These are phyloP conservation scores for Yamadazyma triangularis DNA, from an alignment of 1,139 yeast species.

Conservation along the genomic window DNA sequence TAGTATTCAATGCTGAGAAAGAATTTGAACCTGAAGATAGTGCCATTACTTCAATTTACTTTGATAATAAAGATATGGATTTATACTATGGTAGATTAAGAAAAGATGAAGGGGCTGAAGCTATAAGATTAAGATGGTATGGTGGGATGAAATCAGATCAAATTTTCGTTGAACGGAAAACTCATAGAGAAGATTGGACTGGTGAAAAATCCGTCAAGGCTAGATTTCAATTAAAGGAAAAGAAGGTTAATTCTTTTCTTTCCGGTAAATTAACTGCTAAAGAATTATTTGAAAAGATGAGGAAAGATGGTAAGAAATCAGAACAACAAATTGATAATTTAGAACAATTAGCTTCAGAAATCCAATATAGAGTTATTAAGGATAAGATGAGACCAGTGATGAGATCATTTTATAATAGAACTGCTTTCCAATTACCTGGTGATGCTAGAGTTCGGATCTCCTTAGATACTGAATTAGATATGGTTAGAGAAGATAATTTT, in stretches of 20 bases:
- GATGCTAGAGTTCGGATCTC: constrained; percentile 98
- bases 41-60: constrained; percentile 94
- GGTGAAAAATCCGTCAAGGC: constrained; percentile 99
- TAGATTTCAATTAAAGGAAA: constrained; percentile 87
- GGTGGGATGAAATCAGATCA: constrained; percentile 95
- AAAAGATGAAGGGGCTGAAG: constrained; percentile 98
- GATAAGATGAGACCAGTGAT: constrained; percentile 88
- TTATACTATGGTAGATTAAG: constrained; percentile 90
- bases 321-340: constrained; percentile 83
- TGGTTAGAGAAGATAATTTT: constrained; percentile 96
- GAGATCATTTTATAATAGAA: constrained; percentile 94
- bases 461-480: constrained; percentile 87
- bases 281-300: constrained; percentile 87
- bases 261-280: constrained; percentile 80
- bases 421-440: constrained; percentile 98
- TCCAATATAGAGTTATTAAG: constrained; percentile 82
- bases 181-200: constrained; percentile 99
- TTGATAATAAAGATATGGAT: constrained; percentile 84
- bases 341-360: constrained; percentile 88
- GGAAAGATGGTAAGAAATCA: constrained; percentile 88
- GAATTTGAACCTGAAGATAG: constrained; percentile 93
- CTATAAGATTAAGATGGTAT: constrained; percentile 96
- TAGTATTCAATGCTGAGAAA: constrained; percentile 92
- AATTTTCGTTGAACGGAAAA: constrained; percentile 92
- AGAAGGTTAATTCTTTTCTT: constrained; percentile 79